Percentiles rank a stretch among this genome's conserved stretches.
Evolutionary conservation across 805 yeast species (phyloP).

Genomic region (Hanseniaspora jakobsenii): DNA sequence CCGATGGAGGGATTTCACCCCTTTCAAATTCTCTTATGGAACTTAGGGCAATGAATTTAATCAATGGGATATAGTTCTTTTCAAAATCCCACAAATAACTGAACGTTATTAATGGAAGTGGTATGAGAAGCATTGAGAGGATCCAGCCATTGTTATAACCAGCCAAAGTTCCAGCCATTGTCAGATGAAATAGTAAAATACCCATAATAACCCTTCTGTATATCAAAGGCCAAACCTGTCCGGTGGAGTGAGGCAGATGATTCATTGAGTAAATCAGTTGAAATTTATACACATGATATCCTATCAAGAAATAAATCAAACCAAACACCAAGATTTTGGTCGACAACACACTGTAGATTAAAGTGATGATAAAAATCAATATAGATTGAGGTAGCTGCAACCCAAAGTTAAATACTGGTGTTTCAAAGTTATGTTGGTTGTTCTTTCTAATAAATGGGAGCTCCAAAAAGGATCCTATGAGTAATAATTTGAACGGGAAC

Average conservation of each 20-base stretch:
- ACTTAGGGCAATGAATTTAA: constrained; percentile 74
- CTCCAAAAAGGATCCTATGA: constrained; percentile 64
- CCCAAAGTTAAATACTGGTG: constrained; percentile 89
- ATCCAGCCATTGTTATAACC: constrained; percentile 65
- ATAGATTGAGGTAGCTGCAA: constrained; percentile 85
- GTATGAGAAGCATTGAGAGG: constrained; percentile 58
- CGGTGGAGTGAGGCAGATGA: constrained; percentile 94
- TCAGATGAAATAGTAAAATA: constrained; percentile 68
- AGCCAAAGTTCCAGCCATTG: constrained; percentile 84
- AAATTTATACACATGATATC: constrained; percentile 82
- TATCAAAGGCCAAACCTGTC: constrained; percentile 88
- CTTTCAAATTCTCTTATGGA: constrained; percentile 48
- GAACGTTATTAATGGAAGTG: constrained; percentile 60
- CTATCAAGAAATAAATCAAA: constrained; percentile 66
- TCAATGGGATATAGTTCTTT: constrained; percentile 64
- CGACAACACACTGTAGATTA: constrained; percentile 80
- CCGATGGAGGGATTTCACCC: constrained; percentile 18
- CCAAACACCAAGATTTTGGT: constrained; percentile 81
- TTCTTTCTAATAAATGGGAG: constrained; percentile 55
- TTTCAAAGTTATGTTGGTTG: constrained; percentile 62
- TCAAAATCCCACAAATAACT: constrained; percentile 70
- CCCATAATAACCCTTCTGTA: constrained; percentile 76
- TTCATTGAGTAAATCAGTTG: constrained; percentile 81
- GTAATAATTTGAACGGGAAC: constrained; percentile 75
- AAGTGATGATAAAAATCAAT: constrained; percentile 67